Conservation (phyloP, 345 rosid species). For the Gossypium raimondii region DNA sequence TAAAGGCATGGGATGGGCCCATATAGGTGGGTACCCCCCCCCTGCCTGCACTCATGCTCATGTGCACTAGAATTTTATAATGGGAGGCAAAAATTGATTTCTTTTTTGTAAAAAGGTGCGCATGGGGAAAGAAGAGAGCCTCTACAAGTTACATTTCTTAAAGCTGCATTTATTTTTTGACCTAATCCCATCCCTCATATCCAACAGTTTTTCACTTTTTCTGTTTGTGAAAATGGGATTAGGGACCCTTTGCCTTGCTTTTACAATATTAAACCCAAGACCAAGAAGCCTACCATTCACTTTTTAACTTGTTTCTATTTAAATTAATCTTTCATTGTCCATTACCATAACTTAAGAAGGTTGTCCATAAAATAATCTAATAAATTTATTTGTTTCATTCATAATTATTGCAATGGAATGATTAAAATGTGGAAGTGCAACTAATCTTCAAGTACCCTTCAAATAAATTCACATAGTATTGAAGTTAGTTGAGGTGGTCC, state of each 20-base stretch:
- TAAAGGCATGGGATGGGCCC: not conserved
- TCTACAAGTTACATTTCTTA: slow-evolving; percentile 4
- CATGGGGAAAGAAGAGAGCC: slow-evolving; percentile 27
- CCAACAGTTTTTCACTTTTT: slow-evolving; percentile 13
- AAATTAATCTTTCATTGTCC: not conserved
- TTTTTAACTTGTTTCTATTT: not conserved
- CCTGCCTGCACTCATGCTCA: not conserved
- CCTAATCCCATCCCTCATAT: slow-evolving; percentile 18
- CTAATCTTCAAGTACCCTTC: slow-evolving; percentile 12
- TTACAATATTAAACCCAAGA: not conserved
- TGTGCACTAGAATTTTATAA: slow-evolving; percentile 25
- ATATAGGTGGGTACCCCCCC: not conserved
- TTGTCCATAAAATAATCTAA: slow-evolving; percentile 5
- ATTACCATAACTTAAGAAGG: not conserved
- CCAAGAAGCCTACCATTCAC: not conserved
- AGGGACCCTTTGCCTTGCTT: not conserved
- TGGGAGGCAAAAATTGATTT: slow-evolving; percentile 7
- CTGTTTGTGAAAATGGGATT: slow-evolving; percentile 4
- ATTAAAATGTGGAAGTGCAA: slow-evolving; percentile 21
- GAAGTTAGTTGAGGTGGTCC: slow-evolving; percentile 35
- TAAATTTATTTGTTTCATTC: slow-evolving; percentile 6
- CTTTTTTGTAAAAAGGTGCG: slow-evolving; percentile 27
- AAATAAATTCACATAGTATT: slow-evolving; percentile 5
- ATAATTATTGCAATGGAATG: slow-evolving; percentile 32
- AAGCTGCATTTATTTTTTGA: slow-evolving; percentile 21